Conservation (phyloP, 768 basidiomycete species). For the Lentinula sp. region DNA sequence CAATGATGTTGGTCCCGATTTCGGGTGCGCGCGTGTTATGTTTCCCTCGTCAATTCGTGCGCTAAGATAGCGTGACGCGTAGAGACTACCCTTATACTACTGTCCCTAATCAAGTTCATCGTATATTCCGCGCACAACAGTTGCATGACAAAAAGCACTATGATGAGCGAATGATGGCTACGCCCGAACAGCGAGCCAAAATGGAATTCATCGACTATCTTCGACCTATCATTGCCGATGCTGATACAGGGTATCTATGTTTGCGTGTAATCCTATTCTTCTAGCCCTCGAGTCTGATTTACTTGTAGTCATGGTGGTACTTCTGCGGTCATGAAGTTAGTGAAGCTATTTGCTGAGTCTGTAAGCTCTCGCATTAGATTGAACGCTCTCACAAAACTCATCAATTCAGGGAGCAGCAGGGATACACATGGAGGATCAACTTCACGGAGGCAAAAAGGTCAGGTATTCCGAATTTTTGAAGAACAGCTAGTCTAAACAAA, state of each 20-base stretch:
- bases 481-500: neutral
- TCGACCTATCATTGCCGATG: conserved; percentile 91
- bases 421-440: conserved; percentile 90
- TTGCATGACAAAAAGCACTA: conserved; percentile 92
- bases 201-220: conserved; percentile 84
- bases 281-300: neutral
- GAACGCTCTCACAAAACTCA: neutral
- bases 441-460: conserved; percentile 91
- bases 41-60: neutral
- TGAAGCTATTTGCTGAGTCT: conserved; percentile 92
- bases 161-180: conserved; percentile 70
- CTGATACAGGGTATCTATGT: conserved; percentile 75
- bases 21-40: conserved; percentile 55
- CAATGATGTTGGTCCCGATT: conserved; percentile 90
- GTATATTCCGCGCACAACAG: conserved; percentile 87
- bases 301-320: conserved; percentile 75
- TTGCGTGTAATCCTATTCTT: neutral
- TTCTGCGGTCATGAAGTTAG: conserved; percentile 93
- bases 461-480: neutral
- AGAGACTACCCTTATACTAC: conserved; percentile 96
- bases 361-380: conserved; percentile 27
- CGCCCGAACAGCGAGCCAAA: conserved; percentile 57
- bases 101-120: conserved; percentile 92
- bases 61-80: neutral
- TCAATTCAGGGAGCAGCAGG: conserved; percentile 69